phyloP scores from a whole-genome alignment of 140 eudicot species.

The Flaveria floridana region DNA sequence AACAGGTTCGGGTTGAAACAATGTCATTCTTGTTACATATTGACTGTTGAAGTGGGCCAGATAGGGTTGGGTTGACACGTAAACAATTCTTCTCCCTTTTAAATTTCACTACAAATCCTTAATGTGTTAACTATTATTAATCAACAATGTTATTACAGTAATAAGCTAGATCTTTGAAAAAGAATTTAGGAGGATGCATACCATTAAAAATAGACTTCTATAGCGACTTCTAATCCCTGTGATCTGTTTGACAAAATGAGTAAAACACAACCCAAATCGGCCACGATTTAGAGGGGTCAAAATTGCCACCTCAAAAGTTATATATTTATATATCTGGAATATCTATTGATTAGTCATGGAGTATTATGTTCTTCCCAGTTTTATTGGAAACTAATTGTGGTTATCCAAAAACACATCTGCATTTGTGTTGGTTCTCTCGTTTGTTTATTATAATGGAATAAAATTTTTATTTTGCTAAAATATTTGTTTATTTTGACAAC shows the following conservation, averaged over 20 bases:
- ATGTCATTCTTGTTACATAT: not conserved
- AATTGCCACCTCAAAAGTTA: not conserved
- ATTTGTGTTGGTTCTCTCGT: not conserved
- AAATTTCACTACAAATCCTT: not conserved
- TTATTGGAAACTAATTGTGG: not conserved
- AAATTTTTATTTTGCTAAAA: not conserved
- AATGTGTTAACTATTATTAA: not conserved
- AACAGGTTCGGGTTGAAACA: not conserved
- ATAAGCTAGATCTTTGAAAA: not conserved
- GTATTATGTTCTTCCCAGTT: not conserved
- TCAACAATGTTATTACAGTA: not conserved
- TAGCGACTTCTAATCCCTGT: not conserved
- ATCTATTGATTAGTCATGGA: not conserved
- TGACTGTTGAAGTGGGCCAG: not conserved
- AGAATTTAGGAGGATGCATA: not conserved
- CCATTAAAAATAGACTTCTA: not conserved
- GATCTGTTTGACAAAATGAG: not conserved
- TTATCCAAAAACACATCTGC: not conserved
- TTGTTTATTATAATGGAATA: not conserved
- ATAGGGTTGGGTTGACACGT: not conserved
- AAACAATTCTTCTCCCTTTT: not conserved
- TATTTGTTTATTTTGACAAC: not conserved
- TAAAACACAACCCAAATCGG: not conserved
- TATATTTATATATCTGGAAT: not conserved
- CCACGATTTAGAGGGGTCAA: not conserved